Evolutionary conservation across 345 rosid species (phyloP).

Genomic region (Combretum micranthum): DNA sequence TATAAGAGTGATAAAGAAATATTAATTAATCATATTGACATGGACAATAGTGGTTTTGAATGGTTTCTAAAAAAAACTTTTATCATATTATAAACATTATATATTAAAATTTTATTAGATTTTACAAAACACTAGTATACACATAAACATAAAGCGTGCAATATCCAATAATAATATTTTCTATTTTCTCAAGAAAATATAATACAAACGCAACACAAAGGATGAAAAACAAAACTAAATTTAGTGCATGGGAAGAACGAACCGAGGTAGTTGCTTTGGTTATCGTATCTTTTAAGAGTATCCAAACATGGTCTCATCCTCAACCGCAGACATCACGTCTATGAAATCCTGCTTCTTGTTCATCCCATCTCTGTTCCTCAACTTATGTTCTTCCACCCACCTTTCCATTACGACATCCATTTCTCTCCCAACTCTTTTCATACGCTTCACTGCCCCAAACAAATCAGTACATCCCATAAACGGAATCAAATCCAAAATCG

Average conservation of each 20-base stretch:
- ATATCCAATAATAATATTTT: no score
- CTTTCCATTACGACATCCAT: slow-evolving; percentile 32
- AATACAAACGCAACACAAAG: no score
- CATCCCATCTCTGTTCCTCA: slow-evolving; percentile 8
- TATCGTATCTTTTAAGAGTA: slow-evolving; percentile 34
- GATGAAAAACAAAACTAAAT: background rate
- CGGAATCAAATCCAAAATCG: slow-evolving; percentile 43
- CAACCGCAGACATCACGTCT: slow-evolving; percentile 43
- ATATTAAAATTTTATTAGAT: no score
- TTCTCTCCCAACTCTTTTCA: slow-evolving; percentile 44
- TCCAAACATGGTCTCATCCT: slow-evolving; percentile 31
- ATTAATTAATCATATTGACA: no score
- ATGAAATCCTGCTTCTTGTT: slow-evolving; percentile 32
- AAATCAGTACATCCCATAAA: slow-evolving; percentile 57
- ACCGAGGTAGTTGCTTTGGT: slow-evolving; percentile 61
- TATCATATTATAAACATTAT: no score
- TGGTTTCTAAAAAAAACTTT: no score
- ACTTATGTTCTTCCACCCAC: slow-evolving; percentile 55
- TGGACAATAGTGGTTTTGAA: no score
- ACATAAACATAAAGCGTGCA: no score
- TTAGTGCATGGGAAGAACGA: slow-evolving; percentile 2
- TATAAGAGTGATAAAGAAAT: no score
- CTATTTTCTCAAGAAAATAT: no score
- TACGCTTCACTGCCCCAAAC: slow-evolving; percentile 25
- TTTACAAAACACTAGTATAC: no score